Evolutionary conservation across 257 asterid genomes (phyloP).

Genomic region (Parsonsia alboflavescens): DNA sequence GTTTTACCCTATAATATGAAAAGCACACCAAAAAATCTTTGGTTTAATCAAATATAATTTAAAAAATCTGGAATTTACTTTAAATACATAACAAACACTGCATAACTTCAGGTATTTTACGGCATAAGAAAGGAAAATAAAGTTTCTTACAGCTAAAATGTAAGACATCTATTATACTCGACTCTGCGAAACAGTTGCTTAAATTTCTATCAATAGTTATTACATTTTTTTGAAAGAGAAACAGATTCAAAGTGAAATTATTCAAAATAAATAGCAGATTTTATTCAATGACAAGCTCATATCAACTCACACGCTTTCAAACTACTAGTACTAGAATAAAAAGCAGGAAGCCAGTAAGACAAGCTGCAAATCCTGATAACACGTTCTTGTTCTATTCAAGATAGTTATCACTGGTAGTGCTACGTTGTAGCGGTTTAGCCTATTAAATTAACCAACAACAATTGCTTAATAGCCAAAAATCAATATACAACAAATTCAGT

Average conservation of each 20-base stretch:
- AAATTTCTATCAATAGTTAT: background rate
- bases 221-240: background rate
- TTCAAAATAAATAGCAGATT: background rate
- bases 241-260: background rate
- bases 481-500: background rate
- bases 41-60: background rate
- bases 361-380: background rate
- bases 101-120: background rate
- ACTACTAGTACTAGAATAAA: background rate
- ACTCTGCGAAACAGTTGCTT: background rate
- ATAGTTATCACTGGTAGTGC: background rate
- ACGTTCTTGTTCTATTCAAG: background rate
- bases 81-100: background rate
- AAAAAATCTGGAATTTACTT: background rate
- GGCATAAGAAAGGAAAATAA: background rate
- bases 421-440: background rate
- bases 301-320: background rate
- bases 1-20: conserved; percentile 67
- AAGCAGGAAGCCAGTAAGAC: background rate
- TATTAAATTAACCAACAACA: background rate
- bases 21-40: background rate
- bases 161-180: background rate
- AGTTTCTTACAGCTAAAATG: background rate
- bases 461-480: background rate
- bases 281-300: background rate